These are phyloP conservation scores for Starmerella asiatica DNA, from an alignment of 805 yeast species.

Conservation along the genomic window DNA sequence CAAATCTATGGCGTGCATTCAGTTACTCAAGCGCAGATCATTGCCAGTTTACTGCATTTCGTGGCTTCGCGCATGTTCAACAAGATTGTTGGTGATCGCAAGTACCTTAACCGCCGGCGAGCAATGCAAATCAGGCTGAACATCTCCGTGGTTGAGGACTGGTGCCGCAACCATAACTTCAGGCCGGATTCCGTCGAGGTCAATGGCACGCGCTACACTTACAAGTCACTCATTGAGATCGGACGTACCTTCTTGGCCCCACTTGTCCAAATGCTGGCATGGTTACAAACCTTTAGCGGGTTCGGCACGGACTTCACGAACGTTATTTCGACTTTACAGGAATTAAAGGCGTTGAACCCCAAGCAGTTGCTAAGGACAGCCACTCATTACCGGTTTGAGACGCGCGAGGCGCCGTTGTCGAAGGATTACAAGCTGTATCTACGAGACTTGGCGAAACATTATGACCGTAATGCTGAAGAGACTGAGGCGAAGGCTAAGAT, in stretches of 20 bases:
- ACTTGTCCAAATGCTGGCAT: slow-evolving; percentile 66
- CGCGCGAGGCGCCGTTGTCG: slow-evolving; percentile 58
- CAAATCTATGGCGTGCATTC: slow-evolving; percentile 72
- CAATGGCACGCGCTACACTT: slow-evolving; percentile 26
- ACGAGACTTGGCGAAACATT: slow-evolving; percentile 27
- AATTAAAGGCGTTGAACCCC: slow-evolving; percentile 50
- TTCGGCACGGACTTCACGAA: slow-evolving; percentile 38
- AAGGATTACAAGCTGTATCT: slow-evolving; percentile 36
- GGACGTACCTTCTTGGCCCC: slow-evolving; percentile 60
- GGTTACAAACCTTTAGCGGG: slow-evolving; percentile 76
- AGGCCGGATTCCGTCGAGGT: slow-evolving; percentile 28
- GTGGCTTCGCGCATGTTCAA: slow-evolving; percentile 62
- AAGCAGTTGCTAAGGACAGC: slow-evolving; percentile 56
- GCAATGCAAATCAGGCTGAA: slow-evolving; percentile 87
- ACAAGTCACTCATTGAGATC: slow-evolving; percentile 49
- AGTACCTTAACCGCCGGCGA: slow-evolving; percentile 60
- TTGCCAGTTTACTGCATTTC: slow-evolving; percentile 69
- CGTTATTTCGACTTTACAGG: slow-evolving; percentile 36
- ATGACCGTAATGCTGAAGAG: slow-evolving; percentile 10
- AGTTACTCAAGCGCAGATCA: slow-evolving; percentile 60
- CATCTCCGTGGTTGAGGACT: slow-evolving; percentile 76
- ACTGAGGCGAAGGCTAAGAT: background rate
- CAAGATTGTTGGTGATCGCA: slow-evolving; percentile 45
- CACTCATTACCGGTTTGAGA: slow-evolving; percentile 71
- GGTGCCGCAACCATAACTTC: slow-evolving; percentile 65